These are phyloP conservation scores for Primulina tabacum DNA, from an alignment of 257 asterid genomes.

Conservation along the genomic window DNA sequence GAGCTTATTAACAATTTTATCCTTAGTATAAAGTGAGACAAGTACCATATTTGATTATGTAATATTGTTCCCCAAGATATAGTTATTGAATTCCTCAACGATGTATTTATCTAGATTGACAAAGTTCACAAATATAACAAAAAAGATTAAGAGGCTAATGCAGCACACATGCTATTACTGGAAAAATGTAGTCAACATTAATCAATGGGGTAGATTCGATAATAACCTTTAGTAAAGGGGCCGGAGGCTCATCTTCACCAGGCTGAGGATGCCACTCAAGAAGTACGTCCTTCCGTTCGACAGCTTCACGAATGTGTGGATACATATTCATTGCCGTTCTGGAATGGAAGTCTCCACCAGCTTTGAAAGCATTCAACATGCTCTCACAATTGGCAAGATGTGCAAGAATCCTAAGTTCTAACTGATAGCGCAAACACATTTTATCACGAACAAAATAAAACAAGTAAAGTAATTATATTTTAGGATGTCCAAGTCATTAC, in stretches of 20 bases:
- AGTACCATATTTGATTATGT: constrained; percentile 6
- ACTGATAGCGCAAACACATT: constrained; percentile 28
- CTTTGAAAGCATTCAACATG: constrained; percentile 60
- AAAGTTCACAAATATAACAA: background rate
- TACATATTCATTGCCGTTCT: constrained; percentile 86
- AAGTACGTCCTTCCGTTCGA: constrained; percentile 53
- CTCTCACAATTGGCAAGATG: constrained; percentile 57
- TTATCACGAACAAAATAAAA: background rate
- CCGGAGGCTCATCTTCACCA: constrained; percentile 89
- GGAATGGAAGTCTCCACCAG: constrained; percentile 99
- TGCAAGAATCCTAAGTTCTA: constrained; percentile 65
- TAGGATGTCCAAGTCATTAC: constrained; percentile 15
- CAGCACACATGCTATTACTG: background rate
- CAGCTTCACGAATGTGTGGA: constrained; percentile 51
- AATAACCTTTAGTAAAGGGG: constrained; percentile 82
- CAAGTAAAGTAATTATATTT: constrained; percentile 9
- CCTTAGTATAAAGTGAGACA: background rate
- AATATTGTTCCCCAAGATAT: constrained; percentile 1
- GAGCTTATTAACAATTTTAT: background rate
- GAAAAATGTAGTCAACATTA: background rate
- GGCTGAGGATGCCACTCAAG: constrained; percentile 97
- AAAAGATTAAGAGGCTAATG: background rate
- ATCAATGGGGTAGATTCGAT: constrained; percentile 13
- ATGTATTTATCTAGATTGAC: background rate
- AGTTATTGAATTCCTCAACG: background rate